Evolutionary conservation across 2,329 filamentous ascomycete species (phyloP), one percentile per base, ranked within the genome.

Genomic region (Aspergillus sp.): DNA sequence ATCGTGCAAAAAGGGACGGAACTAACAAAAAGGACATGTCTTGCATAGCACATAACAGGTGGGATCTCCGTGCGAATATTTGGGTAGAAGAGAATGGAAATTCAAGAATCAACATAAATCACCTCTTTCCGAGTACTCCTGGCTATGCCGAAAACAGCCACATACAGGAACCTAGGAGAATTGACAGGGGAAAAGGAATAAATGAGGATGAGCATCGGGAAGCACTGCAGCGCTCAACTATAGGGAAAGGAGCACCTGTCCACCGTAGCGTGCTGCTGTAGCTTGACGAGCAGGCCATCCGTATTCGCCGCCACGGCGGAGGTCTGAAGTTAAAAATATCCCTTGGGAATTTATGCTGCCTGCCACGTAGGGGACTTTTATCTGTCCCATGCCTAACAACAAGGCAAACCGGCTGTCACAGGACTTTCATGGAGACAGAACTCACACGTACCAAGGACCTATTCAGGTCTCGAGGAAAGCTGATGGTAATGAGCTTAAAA

Each of bases 101-200:
- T 56, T 61, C 47, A 62, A 65, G 62, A 62, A 66, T 57, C 48
- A 62, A 58, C 57, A 62, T 53, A 57, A 60, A 64, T 61, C 65
- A 68, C 63, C 66, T 72, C 69, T 72, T 73, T 70, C 65, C 64
- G 65, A 63, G 64, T 69, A 68, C 69, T 69, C 72, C 70, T 69
- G 66, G 68, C 67, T 69, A 73, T 74, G 72, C 69, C 65, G 63
- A 65, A 70, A 63, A 61, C 60, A 65, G 60, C 56, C 60, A 60
- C 54, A 62, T 59, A 61, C 59, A 63, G 51, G 49, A 59, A 59
- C 57, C 19, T 55, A 49, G 59, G 56, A 55, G 55, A 55, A 58
- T 54, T 38, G 60, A 59, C 32, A 56, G 60, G 45, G 56, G 49
- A 59, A 57, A 61, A 15, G 60, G 48, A 23, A 48, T 58, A 57